Evolutionary conservation across 2,329 filamentous ascomycete genomes (phyloP).

Genomic region (Colletotrichum australisinense): DNA sequence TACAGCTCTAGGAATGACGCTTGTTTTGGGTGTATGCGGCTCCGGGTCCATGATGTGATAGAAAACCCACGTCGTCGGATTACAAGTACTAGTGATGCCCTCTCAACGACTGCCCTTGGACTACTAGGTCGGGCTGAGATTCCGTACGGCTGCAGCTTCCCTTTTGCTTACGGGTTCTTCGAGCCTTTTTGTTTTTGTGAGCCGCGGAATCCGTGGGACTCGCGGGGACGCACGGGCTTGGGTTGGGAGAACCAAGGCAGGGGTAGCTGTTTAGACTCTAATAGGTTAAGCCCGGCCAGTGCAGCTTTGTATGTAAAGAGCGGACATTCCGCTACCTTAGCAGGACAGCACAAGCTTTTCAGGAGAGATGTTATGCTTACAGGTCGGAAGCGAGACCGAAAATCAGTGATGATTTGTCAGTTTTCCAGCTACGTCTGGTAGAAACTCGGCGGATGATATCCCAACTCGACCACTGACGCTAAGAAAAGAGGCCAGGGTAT

Average conservation of each 20-base stretch:
- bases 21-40: constrained; percentile 18
- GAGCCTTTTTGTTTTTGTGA: constrained; percentile 16
- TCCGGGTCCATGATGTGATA: constrained; percentile 3
- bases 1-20: constrained; percentile 29
- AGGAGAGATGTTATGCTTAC: neutral
- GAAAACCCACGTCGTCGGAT: neutral
- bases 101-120: neutral
- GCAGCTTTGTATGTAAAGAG: no score
- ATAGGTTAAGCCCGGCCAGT: neutral
- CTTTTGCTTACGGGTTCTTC: neutral
- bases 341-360: neutral
- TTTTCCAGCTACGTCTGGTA: no score
- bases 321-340: neutral
- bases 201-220: constrained; percentile 19
- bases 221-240: constrained; percentile 7
- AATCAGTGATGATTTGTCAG: no score
- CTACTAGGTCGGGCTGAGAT: neutral
- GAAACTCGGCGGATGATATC: no score
- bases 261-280: constrained; percentile 6
- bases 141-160: neutral
- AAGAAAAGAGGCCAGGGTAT: no score
- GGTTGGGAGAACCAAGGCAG: neutral
- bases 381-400: neutral
- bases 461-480: no score
- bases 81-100: no score